Base-by-base conservation (phyloP, 1,139 yeast species). In the Candida dubliniensis region DNA sequence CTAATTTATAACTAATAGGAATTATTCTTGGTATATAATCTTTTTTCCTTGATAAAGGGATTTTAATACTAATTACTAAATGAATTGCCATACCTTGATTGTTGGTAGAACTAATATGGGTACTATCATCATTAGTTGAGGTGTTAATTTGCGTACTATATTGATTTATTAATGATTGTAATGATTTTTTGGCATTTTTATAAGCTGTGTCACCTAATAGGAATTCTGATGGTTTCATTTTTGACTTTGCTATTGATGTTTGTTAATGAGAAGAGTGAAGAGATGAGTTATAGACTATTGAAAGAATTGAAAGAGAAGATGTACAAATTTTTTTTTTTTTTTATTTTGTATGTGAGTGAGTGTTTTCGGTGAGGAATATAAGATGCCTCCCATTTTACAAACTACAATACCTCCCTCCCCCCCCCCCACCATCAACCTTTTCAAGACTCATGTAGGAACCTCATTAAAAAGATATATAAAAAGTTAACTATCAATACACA, bases 11-110 rank as follows among this genome's bases (percentile, higher is more conserved):
- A 0, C 77, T 70, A n/a, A 86, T 50, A 1, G 88, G 86, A 32
- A 86, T 74, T 37, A 86, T 78, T 49, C 91, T 65, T 3, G 91
- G 89, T 1, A 79, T 72, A 50, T 76, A 74, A 51, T 84, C 89
- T 46, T 77, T 80, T 18, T 67, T 53, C 34, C 66, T 63, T 4
- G 78, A 60, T 14, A 84, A 66, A 30, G 79, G 78, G 33, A 67
- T 67, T 18, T 68, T 70, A 15, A 82, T 74, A 54, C 81, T 81
- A 42, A 86, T 68, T 40, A 82, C 74, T 36, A 84, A 57, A 50
- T 73, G 77, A 3, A 85, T 54, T 2, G 74, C 39, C 11, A 15
- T 24, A 18, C 23, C 23, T 18, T 18, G 23, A 5, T 18, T 18
- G 5, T 18, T 18, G 23, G 23, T 18, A 18, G 23, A 5, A n/a